These are phyloP conservation scores for Trichomonas vaginalis DNA, from an alignment of 208 protist genomes.

Conservation along the genomic window DNA sequence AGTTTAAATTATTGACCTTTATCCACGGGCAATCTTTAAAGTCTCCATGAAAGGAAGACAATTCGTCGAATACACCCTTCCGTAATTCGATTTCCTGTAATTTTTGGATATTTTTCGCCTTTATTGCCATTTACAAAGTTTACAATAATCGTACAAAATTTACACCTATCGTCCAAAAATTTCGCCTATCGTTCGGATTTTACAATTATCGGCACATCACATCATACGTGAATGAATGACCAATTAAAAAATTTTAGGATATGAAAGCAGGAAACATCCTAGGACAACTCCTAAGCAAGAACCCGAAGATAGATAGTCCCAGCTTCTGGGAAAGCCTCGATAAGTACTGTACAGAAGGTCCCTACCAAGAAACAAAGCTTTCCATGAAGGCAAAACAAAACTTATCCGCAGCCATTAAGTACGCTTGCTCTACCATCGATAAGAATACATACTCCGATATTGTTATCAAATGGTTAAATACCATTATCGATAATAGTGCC, in stretches of 20 bases:
- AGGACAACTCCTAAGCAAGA: background rate
- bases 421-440: background rate
- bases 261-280: background rate
- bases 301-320: background rate
- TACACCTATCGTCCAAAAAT: no score
- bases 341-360: background rate
- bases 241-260: background rate
- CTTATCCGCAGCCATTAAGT: background rate
- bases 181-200: no score
- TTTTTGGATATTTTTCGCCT: background rate
- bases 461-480: background rate
- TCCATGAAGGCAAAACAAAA: background rate
- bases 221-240: no score
- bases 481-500: background rate
- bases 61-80: background rate
- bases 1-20: conserved; percentile 28
- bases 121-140: background rate
- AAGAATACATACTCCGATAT: background rate
- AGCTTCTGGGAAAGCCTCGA: background rate
- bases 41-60: background rate
- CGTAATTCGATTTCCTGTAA: background rate
- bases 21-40: conserved; percentile 18
- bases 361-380: background rate
- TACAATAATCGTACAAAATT: no score
- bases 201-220: background rate